Base-by-base conservation (phyloP, 306 rosid genomes). In the Acmispon strigosus region DNA sequence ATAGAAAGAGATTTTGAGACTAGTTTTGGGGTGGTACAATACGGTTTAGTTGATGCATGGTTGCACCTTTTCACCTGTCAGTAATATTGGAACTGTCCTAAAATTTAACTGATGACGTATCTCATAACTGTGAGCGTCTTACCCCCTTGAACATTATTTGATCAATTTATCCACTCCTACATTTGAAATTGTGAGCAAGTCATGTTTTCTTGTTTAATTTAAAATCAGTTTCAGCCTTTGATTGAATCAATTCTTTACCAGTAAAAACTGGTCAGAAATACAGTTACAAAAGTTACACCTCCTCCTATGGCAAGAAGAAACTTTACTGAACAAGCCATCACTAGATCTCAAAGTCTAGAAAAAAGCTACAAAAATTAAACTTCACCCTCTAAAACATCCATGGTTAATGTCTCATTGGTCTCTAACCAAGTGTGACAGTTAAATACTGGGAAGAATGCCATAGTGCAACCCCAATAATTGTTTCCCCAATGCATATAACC, bases 341-440 rank as follows among this genome's bases (percentile, higher is more conserved):
- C 71, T 75, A 61, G 62, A 84, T 72, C 80, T 44, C 48, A 74
- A 54, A 81, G 66, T 68, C 82, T 78, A 73, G 68, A 73, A 70
- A 78, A 82, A 63, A 55, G 82, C 77, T 76, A 76, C 68, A 74
- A 78, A 78, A 45, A 73, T 78, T 78, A 77, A 80, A 78, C 4
- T 73, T 68, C 79, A 85, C 75, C 86, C 85, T 71, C 88, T 88
- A 81, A 78, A 88, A 84, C 81, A 79, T 79, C 73, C 51, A 80
- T 76, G 80, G 88, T 79, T 83, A 83, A 82, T 78, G 85, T 79
- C 83, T 69, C 82, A 73, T 45, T 80, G 86, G 87, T 80, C 78
- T 80, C 85, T 83, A 78, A 80, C 92, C 89, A 72, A 73, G 82
- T 73, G 90, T 74, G 83, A 70, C 48, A 11, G 48, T 42, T 42